Percentiles rank a stretch among this genome's conserved stretches.
phyloP scores from a whole-genome alignment of 169 alveolate species.

The Blepharisma undulans region DNA sequence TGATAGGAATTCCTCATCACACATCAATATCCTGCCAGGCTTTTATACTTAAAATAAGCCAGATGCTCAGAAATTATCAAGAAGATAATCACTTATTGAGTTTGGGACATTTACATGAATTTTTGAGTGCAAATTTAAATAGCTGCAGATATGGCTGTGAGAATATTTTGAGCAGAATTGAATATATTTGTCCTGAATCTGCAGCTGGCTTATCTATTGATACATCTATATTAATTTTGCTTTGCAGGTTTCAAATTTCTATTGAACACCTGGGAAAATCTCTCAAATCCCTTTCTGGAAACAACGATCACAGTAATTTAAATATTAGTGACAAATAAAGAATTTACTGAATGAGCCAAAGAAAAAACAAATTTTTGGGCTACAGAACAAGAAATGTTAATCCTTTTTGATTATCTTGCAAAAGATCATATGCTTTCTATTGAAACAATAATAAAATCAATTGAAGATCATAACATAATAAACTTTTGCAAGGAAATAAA shows the following conservation, averaged over 20 bases:
- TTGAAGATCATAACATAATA: neutral
- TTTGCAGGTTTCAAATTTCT: neutral
- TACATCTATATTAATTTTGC: neutral
- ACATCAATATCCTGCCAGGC: neutral
- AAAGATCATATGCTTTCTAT: neutral
- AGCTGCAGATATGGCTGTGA: neutral
- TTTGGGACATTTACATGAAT: neutral
- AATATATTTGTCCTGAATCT: neutral
- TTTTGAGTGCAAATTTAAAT: neutral
- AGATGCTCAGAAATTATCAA: neutral
- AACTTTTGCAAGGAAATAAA: neutral
- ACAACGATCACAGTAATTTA: neutral
- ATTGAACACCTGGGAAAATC: neutral
- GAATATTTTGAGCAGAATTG: neutral
- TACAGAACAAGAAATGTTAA: neutral
- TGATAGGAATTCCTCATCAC: neutral
- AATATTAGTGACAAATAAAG: neutral
- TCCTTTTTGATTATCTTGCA: neutral
- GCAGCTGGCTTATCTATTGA: neutral
- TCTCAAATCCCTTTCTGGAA: neutral
- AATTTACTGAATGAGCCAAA: conserved; percentile 15
- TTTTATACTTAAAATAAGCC: neutral
- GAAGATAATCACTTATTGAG: neutral
- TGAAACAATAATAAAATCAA: neutral
- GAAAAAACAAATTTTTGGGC: neutral